Evolutionary conservation across 331 rosid genomes (phyloP), one percentile per base, ranked within the genome.

Genomic region (Pyracantha coccinea): DNA sequence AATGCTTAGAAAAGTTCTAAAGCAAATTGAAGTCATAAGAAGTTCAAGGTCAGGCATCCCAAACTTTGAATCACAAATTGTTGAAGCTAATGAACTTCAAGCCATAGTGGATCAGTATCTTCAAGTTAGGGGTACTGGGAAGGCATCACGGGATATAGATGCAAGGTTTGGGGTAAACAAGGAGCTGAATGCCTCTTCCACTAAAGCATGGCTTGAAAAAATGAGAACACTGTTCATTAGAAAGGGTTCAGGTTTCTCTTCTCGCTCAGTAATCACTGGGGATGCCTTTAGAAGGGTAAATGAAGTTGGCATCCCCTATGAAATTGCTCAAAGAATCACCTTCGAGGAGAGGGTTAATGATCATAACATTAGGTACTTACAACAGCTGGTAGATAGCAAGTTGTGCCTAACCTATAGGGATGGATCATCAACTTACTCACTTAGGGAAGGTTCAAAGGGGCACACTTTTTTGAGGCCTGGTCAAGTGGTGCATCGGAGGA

Each of bases 201-300:
- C 92, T 16, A 90, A 94, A 82, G 93, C 88, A 29, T 94, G 99
- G 99, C 90, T 92, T 13, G 99, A 94, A 59, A 94, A 94, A 66
- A 94, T 94, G 89, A 88, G 95, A 63, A 92, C 96, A 4, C 60
- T 94, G 28, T 92, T 94, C 72, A 94, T 94, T 38, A 82, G 96
- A 79, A 94, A 94, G 84, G 97, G 99, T 20, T 91, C 97, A 0
- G 99, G 99, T 14, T 94, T 94, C 86, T 94, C 99, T 33, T 94
- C 99, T 8, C 86, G 99, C 28, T 85, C 86, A 75, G 99, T 94
- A 31, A 92, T 94, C 17, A 94, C 99, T 17, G 99, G 99, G 50
- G 99, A 94, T 78, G 84, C 92, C 4, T 94, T 92, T 80, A 92
- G 82, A 84, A 85, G 69, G 75, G 91, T 94, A 68, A 87, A 84